phyloP scores from a whole-genome alignment of 148 eudicot genomes.

The Fagopyrum esculentum region DNA sequence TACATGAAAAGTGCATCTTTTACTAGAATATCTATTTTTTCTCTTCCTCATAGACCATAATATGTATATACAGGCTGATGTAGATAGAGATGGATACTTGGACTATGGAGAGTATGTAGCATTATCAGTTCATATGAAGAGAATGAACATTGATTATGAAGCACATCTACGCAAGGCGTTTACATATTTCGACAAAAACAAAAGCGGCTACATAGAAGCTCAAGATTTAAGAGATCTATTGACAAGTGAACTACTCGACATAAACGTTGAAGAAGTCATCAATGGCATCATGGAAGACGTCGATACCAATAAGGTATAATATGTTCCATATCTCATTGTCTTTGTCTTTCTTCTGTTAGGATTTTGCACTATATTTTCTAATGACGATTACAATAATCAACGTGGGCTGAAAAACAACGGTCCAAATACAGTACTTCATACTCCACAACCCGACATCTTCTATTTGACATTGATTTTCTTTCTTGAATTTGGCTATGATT shows the following conservation, averaged over 20 bases:
- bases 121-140: conserved; percentile 57
- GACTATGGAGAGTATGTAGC: conserved; percentile 68
- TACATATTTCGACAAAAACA: conserved; percentile 53
- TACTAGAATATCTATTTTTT: neutral
- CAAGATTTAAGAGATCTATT: conserved; percentile 62
- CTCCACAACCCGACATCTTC: too few species aligned
- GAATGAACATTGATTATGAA: conserved; percentile 49
- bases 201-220: conserved; percentile 63
- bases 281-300: conserved; percentile 74
- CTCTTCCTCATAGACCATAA: too few species aligned
- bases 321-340: neutral
- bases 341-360: too few species aligned
- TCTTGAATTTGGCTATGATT: neutral
- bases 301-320: conserved; percentile 78
- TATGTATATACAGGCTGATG: conserved; percentile 44
- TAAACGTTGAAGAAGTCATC: conserved; percentile 58
- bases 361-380: too few species aligned
- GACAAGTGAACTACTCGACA: conserved; percentile 43
- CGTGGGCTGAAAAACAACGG: too few species aligned
- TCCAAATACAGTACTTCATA: too few species aligned
- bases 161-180: conserved; percentile 72
- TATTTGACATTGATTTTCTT: too few species aligned
- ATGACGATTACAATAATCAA: too few species aligned
- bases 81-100: conserved; percentile 63
- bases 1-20: too few species aligned